Conservation (phyloP, 148 eudicot genomes). For the Arctostaphylos glauca region DNA sequence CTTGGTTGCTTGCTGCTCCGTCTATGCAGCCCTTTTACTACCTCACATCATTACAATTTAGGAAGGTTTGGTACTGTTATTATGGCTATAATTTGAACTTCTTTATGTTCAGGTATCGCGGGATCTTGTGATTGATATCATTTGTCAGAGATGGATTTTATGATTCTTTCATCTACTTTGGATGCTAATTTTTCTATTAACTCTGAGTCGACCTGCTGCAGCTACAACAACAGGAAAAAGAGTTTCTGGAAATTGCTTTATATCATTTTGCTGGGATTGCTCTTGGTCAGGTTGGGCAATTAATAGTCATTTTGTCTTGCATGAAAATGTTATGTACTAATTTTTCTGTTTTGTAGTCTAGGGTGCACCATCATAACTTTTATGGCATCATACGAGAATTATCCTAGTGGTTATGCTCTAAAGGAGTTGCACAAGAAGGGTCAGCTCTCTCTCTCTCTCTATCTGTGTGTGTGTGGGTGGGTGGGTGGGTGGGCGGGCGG, state of each 20-base stretch:
- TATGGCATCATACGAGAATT: constrained; percentile 88
- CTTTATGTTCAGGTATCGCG: not conserved
- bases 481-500: too few species aligned
- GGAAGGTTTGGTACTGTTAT: too few species aligned
- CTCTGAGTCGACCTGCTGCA: constrained; percentile 25
- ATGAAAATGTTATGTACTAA: constrained; percentile 11
- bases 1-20: too few species aligned
- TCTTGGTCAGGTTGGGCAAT: constrained; percentile 61
- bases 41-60: too few species aligned
- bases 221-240: constrained; percentile 86
- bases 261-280: constrained; percentile 55
- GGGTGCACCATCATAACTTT: constrained; percentile 67
- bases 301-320: not conserved
- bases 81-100: not conserved
- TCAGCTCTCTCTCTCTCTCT: constrained; percentile 37
- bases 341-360: constrained; percentile 56
- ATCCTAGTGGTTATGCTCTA: constrained; percentile 89
- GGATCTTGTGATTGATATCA: constrained; percentile 5
- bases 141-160: not conserved
- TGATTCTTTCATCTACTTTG: not conserved
- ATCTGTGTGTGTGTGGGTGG: not conserved
- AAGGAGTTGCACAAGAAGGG: constrained; percentile 66
- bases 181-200: not conserved
- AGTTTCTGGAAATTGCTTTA: constrained; percentile 63
- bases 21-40: too few species aligned